Evolutionary conservation across 306 rosid species (phyloP).

Genomic region (Quercus glauca): DNA sequence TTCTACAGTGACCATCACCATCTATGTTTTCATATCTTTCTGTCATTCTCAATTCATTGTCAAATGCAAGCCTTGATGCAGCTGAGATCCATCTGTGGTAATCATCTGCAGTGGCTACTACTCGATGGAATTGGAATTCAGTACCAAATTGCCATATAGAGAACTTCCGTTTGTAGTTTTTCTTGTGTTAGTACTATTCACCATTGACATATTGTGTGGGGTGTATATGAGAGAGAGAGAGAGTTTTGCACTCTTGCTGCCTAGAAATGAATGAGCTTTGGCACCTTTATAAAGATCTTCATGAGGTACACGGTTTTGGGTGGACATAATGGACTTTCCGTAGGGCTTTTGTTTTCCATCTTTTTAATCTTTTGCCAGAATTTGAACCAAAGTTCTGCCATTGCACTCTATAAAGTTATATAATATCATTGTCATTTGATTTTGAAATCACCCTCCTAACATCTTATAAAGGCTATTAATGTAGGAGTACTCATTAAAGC

Average conservation of each 20-base stretch:
- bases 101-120: neutral
- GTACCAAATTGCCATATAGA: neutral
- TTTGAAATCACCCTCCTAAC: neutral
- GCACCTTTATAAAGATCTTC: neutral
- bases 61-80: neutral
- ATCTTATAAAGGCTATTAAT: neutral
- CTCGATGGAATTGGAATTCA: neutral
- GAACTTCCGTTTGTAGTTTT: neutral
- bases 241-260: neutral
- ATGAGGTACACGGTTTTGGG: neutral
- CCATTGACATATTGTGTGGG: neutral
- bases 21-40: neutral
- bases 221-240: neutral
- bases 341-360: neutral
- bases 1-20: neutral
- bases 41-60: neutral
- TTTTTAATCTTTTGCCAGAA: neutral
- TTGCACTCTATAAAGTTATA: neutral
- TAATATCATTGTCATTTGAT: neutral
- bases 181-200: neutral
- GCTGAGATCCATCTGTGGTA: conserved; percentile 14
- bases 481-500: neutral
- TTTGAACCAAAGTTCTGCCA: conserved; percentile 27
- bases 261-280: neutral
- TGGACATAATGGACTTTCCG: too few species aligned